Evolutionary conservation across 768 basidiomycete genomes (phyloP).

Genomic region (Mycena chlorophos): DNA sequence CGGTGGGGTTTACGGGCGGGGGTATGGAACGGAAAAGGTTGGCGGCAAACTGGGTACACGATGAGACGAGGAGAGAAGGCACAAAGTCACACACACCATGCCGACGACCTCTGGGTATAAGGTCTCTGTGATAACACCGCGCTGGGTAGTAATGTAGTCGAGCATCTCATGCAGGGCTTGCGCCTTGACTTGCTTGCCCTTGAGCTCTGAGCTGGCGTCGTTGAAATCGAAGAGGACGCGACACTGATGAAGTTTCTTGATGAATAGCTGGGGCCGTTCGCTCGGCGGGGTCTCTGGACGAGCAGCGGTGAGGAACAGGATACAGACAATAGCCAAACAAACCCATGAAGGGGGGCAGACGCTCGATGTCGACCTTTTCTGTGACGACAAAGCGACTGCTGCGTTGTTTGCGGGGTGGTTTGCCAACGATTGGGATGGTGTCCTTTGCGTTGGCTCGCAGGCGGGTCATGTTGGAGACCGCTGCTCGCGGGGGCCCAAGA

Average conservation of each 20-base stretch:
- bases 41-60: conserved; percentile 75
- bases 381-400: conserved; percentile 96
- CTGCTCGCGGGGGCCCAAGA: conserved; percentile 59
- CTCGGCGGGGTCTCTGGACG: conserved; percentile 78
- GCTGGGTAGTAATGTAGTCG: conserved; percentile 96
- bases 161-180: conserved; percentile 98
- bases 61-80: conserved; percentile 1
- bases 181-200: conserved; percentile 98
- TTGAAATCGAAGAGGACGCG: conserved; percentile 98
- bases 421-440: conserved; percentile 94
- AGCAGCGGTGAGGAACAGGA: conserved; percentile 16
- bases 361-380: conserved; percentile 95
- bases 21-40: conserved; percentile 99
- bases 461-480: conserved; percentile 58
- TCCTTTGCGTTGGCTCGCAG: conserved; percentile 87
- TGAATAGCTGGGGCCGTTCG: conserved; percentile 88
- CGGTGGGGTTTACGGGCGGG: conserved; percentile 96
- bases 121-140: conserved; percentile 92
- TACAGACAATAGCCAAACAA: conserved; percentile 28
- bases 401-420: conserved; percentile 95
- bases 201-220: conserved; percentile 92
- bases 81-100: conserved; percentile 66
- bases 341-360: conserved; percentile 89
- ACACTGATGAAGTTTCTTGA: conserved; percentile 95
- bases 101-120: conserved; percentile 99